A percentile compares a stretch with the other conserved stretches of the same genome.
Conservation (phyloP, 192 early-diverging fungal genomes). For the Neocallimastix lanati region DNA sequence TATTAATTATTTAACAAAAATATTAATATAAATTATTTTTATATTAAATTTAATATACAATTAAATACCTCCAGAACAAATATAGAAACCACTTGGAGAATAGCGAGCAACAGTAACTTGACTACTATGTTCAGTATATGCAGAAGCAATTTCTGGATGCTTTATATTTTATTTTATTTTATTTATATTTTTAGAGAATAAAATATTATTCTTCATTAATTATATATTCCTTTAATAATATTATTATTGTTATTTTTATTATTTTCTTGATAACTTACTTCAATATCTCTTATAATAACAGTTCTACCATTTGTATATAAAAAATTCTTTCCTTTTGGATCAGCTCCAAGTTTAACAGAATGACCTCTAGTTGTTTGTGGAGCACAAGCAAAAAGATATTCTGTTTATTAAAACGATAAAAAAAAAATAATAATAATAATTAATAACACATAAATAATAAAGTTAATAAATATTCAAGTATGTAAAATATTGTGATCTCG, state of each 20-base stretch:
- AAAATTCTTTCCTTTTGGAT: constrained; percentile 65
- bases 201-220: not conserved
- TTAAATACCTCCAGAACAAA: constrained; percentile 75
- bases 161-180: constrained; percentile 5
- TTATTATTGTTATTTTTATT: too few species aligned
- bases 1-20: too few species aligned
- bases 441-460: too few species aligned
- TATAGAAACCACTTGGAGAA: constrained; percentile 83
- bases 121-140: constrained; percentile 67
- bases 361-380: constrained; percentile 67
- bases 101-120: constrained; percentile 71
- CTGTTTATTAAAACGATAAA: constrained; percentile 12
- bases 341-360: constrained; percentile 55
- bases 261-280: constrained; percentile 16
- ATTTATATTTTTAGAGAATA: too few species aligned
- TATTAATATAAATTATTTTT: too few species aligned
- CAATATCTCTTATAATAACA: constrained; percentile 67
- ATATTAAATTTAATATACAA: too few species aligned
- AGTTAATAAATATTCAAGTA: too few species aligned
- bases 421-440: not conserved
- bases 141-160: constrained; percentile 56
- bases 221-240: too few species aligned
- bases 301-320: constrained; percentile 79
- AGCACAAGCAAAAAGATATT: constrained; percentile 46
- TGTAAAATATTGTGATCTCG: too few species aligned